Base-by-base conservation (phyloP, 495 filamentous ascomycete genomes). In the Penicillium riverlandense region DNA sequence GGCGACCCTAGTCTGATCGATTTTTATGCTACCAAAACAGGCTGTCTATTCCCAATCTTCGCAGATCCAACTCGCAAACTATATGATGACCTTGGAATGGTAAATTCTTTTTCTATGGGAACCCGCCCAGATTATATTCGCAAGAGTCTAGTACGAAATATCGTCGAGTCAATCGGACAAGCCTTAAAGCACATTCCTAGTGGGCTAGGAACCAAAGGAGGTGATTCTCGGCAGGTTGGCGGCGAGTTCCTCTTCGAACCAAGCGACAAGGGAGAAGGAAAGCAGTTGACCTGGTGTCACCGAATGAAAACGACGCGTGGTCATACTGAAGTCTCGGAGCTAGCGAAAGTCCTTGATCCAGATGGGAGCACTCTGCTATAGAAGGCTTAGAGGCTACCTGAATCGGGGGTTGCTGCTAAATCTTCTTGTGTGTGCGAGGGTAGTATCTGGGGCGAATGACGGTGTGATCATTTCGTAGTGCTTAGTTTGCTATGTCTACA, bases 161-260 rank as follows among this genome's bases (percentile, higher is more conserved):
- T 71, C 0, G 36, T 76, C 1, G 65, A 65, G 32, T 73, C 71
- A 8, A 62, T 90, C 22, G 51, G 76, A 6, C 80, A 84, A 57
- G 72, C 62, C 0, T 40, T 91, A 9, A 74, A 71, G 57, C 59
- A 79, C 53, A 44, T 82, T 2, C 54, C 59, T 6, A 57, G 51
- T 11, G 74, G 78, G 36, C 63, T 80, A 28, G 76, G 70, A 9
- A 58, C 78, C 11, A 82, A 83, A 48, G 80, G 76, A 3, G 88
- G 89, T 0, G 79, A 86, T 52, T 65, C 70, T 38, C 69, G 74
- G 40, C 84, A 91, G 63, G 79, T 87, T 14, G 90, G 90, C 2
- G 90, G 88, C 0, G 90, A 95, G 63, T 90, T 94, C 52, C 45
- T 95, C 35, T 90, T 89, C 52, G 85, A 88, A 58, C 62, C 33